phyloP scores from a whole-genome alignment of 2,329 filamentous ascomycete species.

The Aspergillus sp. region DNA sequence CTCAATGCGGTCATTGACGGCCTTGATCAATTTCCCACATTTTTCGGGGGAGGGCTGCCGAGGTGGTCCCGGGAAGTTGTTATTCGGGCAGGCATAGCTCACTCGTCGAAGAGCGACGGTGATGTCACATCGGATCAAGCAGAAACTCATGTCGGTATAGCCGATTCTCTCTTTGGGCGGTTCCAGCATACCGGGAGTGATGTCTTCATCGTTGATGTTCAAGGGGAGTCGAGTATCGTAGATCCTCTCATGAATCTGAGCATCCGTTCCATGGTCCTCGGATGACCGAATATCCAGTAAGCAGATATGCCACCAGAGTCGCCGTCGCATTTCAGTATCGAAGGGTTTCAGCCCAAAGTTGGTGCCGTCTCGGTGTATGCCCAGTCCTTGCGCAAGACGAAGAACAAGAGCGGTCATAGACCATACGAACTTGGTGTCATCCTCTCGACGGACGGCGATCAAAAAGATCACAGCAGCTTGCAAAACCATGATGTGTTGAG shows the following conservation, averaged over 20 bases:
- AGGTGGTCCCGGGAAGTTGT: constrained; percentile 15
- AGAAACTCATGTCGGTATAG: constrained; percentile 55
- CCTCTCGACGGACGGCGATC: constrained; percentile 46
- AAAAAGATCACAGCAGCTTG: constrained; percentile 65
- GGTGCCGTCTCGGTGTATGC: constrained; percentile 53
- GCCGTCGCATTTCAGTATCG: constrained; percentile 53
- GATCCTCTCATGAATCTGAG: constrained; percentile 42
- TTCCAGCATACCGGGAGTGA: constrained; percentile 50
- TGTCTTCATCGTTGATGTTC: constrained; percentile 55
- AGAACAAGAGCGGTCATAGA: constrained; percentile 43
- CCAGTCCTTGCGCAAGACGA: constrained; percentile 46
- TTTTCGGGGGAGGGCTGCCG: constrained; percentile 28
- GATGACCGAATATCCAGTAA: constrained; percentile 50
- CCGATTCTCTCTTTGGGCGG: constrained; percentile 50
- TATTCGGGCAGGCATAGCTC: constrained; percentile 35
- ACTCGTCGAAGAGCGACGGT: constrained; percentile 43
- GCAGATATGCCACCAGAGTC: constrained; percentile 53
- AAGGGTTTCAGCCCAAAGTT: constrained; percentile 49
- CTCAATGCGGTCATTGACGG: constrained; percentile 56
- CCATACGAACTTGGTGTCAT: constrained; percentile 45
- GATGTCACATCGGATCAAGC: constrained; percentile 55
- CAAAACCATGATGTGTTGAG: constrained; percentile 60
- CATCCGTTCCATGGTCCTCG: constrained; percentile 52
- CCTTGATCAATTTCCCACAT: constrained; percentile 50
- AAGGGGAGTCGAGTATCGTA: constrained; percentile 51